These are phyloP conservation scores for Ambrosiella xylebori DNA, from an alignment of 2,329 filamentous ascomycete species.

Conservation along the genomic window DNA sequence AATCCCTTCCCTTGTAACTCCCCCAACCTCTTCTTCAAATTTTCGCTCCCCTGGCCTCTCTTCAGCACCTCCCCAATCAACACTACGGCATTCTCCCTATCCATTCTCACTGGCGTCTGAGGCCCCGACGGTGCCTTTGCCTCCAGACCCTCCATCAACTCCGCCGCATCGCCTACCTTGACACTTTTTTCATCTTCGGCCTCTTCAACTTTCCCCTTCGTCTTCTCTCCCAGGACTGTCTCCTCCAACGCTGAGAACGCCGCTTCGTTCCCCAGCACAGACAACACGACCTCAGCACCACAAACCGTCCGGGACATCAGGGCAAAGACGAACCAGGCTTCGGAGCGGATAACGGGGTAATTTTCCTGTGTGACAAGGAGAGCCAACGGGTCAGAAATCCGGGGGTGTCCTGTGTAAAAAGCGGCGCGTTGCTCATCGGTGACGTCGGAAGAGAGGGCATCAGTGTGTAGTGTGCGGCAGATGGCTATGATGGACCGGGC, in stretches of 20 bases:
- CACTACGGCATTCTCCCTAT: slow-evolving; percentile 45
- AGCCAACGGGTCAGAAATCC: slow-evolving; percentile 26
- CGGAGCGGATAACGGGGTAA: slow-evolving; percentile 41
- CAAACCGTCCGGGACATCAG: slow-evolving; percentile 37
- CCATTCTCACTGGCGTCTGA: slow-evolving; percentile 16
- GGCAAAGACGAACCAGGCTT: slow-evolving; percentile 45
- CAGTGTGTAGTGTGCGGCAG: slow-evolving; percentile 37
- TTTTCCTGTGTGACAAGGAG: slow-evolving; percentile 39
- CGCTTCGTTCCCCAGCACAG: slow-evolving; percentile 22
- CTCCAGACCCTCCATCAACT: slow-evolving; percentile 20
- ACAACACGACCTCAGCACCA: slow-evolving; percentile 29
- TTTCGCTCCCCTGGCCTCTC: slow-evolving; percentile 15
- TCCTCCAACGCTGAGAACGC: slow-evolving; percentile 2
- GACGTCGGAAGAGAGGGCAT: slow-evolving; percentile 8
- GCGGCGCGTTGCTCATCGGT: slow-evolving; percentile 15
- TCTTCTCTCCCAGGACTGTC: slow-evolving; percentile 8
- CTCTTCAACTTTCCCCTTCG: slow-evolving; percentile 12
- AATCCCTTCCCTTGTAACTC: slow-evolving; percentile 34
- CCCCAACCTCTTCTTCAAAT: slow-evolving; percentile 24
- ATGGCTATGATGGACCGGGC: slow-evolving; percentile 35
- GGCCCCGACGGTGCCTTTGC: slow-evolving; percentile 2
- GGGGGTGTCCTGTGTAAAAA: slow-evolving; percentile 30
- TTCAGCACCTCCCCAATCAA: slow-evolving; percentile 38
- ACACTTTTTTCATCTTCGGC: slow-evolving; percentile 14
- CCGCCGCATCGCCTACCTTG: slow-evolving; percentile 11